These are phyloP conservation scores for Syncephalis plumigaleata DNA, from an alignment of 371 early-diverging fungal species.

Conservation along the genomic window DNA sequence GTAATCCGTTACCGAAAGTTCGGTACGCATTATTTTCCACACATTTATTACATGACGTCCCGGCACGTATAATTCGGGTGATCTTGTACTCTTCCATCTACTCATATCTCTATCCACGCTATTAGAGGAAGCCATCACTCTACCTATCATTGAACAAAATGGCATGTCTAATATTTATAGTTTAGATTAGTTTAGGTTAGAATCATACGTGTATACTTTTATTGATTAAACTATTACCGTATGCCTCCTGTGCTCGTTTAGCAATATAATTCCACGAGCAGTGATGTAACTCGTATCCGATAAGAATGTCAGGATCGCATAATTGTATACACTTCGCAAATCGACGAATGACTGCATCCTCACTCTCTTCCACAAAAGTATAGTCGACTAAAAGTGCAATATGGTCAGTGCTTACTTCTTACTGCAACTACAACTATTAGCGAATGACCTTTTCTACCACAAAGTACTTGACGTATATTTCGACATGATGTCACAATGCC, in stretches of 20 bases:
- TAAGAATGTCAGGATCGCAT: conserved; percentile 82
- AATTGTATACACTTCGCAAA: no score
- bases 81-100: conserved; percentile 17
- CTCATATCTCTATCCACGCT: conserved; percentile 6
- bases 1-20: conserved; percentile 56
- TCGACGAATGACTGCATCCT: no score
- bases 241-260: conserved; percentile 27
- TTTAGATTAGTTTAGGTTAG: conserved; percentile 14
- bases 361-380: no score
- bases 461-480: no score
- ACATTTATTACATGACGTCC: conserved; percentile 78
- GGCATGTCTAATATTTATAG: no score
- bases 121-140: no score
- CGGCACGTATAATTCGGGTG: conserved; percentile 31
- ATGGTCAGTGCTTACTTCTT: no score
- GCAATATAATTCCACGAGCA: conserved; percentile 78
- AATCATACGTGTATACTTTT: conserved; percentile 16
- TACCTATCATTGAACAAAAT: no score
- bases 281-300: conserved; percentile 70
- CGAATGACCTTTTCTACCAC: no score
- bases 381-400: no score
- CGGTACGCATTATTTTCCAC: conserved; percentile 65
- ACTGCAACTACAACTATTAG: no score
- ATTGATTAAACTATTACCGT: conserved; percentile 11
- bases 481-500: no score